These are phyloP conservation scores for Plasmodium knowlesi DNA, from an alignment of 169 alveolate species.

Conservation along the genomic window DNA sequence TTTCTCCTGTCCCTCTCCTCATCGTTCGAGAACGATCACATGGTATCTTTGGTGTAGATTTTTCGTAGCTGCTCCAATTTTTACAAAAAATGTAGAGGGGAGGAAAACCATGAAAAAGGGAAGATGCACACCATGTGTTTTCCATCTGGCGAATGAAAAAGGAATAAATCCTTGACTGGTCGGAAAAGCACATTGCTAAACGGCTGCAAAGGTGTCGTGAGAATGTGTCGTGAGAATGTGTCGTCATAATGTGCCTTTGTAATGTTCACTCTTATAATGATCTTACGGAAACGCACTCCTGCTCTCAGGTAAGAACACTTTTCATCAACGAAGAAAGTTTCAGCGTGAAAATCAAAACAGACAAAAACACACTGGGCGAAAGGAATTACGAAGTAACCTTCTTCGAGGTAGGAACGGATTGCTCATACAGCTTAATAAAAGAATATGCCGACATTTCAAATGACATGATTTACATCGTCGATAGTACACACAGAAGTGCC, in stretches of 20 bases:
- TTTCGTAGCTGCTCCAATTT: background rate
- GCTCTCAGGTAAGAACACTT: slow-evolving; percentile 44
- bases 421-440: slow-evolving; percentile 62
- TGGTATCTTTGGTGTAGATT: background rate
- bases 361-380: slow-evolving; percentile 23
- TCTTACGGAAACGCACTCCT: background rate
- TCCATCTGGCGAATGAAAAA: background rate
- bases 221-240: background rate
- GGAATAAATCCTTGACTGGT: background rate
- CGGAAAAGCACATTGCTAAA: background rate
- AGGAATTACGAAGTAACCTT: slow-evolving; percentile 49
- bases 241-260: too few species aligned
- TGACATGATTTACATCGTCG: slow-evolving; percentile 65
- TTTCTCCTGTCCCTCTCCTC: background rate
- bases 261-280: background rate
- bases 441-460: slow-evolving; percentile 59
- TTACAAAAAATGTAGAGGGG: background rate
- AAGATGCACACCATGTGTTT: background rate
- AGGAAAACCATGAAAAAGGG: background rate
- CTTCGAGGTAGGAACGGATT: slow-evolving; percentile 54
- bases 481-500: slow-evolving; percentile 37
- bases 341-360: slow-evolving; percentile 9
- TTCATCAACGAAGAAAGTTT: slow-evolving; percentile 72
- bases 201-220: background rate
- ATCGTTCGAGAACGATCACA: background rate